Conservation (phyloP, 2,329 filamentous ascomycete species). For the Dactylellina cionopaga region DNA sequence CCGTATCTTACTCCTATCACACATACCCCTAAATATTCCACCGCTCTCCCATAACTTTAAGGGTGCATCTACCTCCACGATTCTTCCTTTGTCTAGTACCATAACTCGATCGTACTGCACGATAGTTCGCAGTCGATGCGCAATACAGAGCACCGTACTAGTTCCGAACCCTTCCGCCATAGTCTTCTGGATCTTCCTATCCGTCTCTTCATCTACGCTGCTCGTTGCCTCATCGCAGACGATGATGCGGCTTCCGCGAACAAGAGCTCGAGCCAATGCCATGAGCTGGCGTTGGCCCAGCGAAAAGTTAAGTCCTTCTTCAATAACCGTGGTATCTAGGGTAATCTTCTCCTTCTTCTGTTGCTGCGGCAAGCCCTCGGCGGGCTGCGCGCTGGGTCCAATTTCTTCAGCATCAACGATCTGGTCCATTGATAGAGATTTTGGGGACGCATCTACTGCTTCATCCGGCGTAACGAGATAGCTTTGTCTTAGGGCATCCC, state of each 20-base stretch:
- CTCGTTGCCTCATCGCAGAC: constrained; percentile 97
- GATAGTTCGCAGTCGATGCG: constrained; percentile 89
- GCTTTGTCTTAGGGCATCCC: constrained; percentile 79
- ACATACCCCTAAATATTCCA: constrained; percentile 91
- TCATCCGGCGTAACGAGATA: constrained; percentile 68
- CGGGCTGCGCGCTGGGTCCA: constrained; percentile 56
- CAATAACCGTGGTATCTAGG: constrained; percentile 85
- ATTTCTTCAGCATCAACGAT: constrained; percentile 9
- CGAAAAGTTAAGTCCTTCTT: constrained; percentile 95
- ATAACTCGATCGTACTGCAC: constrained; percentile 94
- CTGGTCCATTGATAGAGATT: constrained; percentile 16
- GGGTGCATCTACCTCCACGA: constrained; percentile 86
- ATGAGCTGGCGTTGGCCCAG: constrained; percentile 94
- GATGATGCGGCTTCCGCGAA: constrained; percentile 88
- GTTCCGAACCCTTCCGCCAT: constrained; percentile 86
- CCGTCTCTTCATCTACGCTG: constrained; percentile 93
- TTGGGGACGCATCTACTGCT: constrained; percentile 2
- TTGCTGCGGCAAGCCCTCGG: constrained; percentile 55
- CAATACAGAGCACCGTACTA: constrained; percentile 90
- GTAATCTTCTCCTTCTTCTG: constrained; percentile 71
- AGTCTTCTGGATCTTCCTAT: constrained; percentile 91
- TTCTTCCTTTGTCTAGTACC: constrained; percentile 90
- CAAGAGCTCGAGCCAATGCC: constrained; percentile 89
- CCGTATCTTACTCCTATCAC: constrained; percentile 81
- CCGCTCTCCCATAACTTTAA: constrained; percentile 74